Evolutionary conservation across 225 moss, liverwort and hornwort genomes (phyloP), one percentile per base, ranked within the genome.

Genomic region (Anthoceros angustus): DNA sequence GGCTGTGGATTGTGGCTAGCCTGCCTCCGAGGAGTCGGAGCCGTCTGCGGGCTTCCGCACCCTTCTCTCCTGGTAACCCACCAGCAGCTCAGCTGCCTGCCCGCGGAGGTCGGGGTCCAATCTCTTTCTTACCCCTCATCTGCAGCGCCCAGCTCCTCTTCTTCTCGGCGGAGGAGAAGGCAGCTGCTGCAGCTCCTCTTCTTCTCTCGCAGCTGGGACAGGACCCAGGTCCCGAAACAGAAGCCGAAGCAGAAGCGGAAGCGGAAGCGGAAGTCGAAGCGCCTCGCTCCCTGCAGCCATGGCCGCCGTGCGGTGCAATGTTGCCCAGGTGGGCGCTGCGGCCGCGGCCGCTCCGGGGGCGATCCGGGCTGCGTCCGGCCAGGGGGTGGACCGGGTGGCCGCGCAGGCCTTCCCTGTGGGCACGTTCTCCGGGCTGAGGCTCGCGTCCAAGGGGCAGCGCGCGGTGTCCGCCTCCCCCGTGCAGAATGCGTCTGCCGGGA

Each of bases 241-340:
- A 5, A 55, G 14, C 16, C 5, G 55, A 18, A 3, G 55, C 55
- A 55, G 7, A 18, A 55, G 55, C 5, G 6, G 32, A 32, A 32
- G 16, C 18, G 5, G 55, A 23, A 55, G n/a, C 55, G 4, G 55
- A 20, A 55, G 55, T 1, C 5, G 18, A 7, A 55, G 55, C 55
- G 55, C 32, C 32, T 32, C 32, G 32, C 32, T 32, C 4, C 4
- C 42, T 40, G 25, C 25, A 67, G 79, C 74, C 77, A 88, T 92
- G 91, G 91, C 89, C 50, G 75, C 88, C 18, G 76, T 85, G 39
- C 79, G 89, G 41, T 93, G 83, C 73, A 84, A 87, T 78, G 83
- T 82, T 61, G 82, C 73, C 12, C 72, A 83, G 63, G 71, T 81
- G 43, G 83, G 74, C 42, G 74, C 64, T 10, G 63, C 79, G 20